These are phyloP conservation scores for Platismatia glauca DNA, from an alignment of 495 filamentous ascomycete species.

Conservation along the genomic window DNA sequence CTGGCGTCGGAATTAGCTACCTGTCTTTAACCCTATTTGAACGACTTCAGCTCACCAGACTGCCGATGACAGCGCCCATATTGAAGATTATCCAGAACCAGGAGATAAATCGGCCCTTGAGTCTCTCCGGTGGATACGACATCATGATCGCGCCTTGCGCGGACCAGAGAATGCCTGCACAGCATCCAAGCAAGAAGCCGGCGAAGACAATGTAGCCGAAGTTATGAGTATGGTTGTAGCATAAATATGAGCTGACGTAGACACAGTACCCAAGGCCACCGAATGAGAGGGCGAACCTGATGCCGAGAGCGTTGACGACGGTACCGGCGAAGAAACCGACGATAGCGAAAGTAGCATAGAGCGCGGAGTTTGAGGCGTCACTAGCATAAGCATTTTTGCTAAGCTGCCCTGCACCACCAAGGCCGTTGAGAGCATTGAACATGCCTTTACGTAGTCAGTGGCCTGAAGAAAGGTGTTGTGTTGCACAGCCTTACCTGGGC, in stretches of 20 bases:
- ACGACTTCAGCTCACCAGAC: constrained; percentile 34
- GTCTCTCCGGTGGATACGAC: constrained; percentile 72
- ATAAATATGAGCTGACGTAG: not conserved
- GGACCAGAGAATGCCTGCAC: constrained; percentile 81
- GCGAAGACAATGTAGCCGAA: constrained; percentile 45
- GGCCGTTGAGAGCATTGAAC: too few relatives aligned
- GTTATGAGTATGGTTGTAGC: not conserved
- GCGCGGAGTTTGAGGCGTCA: constrained; percentile 61
- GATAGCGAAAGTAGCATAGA: constrained; percentile 77
- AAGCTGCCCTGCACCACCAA: too few relatives aligned
- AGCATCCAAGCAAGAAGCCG: constrained; percentile 55
- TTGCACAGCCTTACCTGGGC: too few relatives aligned
- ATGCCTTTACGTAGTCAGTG: too few relatives aligned
- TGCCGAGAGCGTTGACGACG: constrained; percentile 66
- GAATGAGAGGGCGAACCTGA: constrained; percentile 35
- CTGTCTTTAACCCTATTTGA: constrained; percentile 4
- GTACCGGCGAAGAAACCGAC: constrained; percentile 83
- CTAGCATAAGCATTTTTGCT: too few relatives aligned
- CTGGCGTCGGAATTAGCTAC: constrained; percentile 17
- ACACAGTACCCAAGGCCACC: not conserved
- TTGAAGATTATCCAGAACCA: constrained; percentile 97
- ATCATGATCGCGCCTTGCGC: constrained; percentile 96
- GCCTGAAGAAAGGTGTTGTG: too few relatives aligned
- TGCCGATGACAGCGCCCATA: constrained; percentile 81
- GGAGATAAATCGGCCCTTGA: constrained; percentile 83